phyloP scores from a whole-genome alignment of 1,284 basidiomycete genomes.

The Cutaneotrichosporon dermatis region DNA sequence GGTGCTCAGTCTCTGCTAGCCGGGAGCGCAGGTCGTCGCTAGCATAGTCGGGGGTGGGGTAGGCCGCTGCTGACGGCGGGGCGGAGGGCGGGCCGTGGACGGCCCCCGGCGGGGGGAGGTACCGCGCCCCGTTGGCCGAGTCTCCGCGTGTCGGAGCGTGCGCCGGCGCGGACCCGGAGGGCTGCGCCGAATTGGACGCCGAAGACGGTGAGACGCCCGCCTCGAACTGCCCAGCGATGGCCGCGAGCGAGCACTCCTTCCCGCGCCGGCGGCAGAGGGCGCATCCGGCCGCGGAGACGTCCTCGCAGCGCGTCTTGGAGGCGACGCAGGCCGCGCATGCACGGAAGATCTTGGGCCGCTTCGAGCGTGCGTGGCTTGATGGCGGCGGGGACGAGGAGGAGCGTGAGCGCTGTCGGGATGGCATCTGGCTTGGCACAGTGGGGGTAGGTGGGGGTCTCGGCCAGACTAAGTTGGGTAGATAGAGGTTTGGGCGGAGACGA shows the following conservation, averaged over 20 bases:
- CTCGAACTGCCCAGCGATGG: conserved; percentile 8
- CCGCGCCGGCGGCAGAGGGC: conserved; percentile 28
- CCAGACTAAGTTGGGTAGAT: too few species aligned
- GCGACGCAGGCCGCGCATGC: conserved; percentile 32
- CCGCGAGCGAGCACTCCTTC: conserved; percentile 25
- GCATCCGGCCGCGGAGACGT: conserved; percentile 27
- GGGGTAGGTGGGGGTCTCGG: too few species aligned
- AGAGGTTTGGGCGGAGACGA: too few species aligned
- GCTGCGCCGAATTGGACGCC: not conserved
- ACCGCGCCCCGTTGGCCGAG: too few species aligned
- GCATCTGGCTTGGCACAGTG: not conserved
- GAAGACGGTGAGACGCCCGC: not conserved
- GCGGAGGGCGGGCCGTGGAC: not conserved
- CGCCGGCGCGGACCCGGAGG: too few species aligned
- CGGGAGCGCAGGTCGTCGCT: conserved; percentile 10
- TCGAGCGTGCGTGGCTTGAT: not conserved
- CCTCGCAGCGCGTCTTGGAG: conserved; percentile 36
- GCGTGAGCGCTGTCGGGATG: not conserved
- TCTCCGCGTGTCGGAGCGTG: too few species aligned
- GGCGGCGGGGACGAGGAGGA: not conserved
- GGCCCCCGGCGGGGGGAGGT: too few species aligned
- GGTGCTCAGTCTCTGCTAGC: conserved; percentile 14
- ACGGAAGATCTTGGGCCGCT: conserved; percentile 30
- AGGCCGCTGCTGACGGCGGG: not conserved
- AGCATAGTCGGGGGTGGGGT: not conserved